A percentile compares a stretch with the other conserved stretches of the same genome.
phyloP scores from a whole-genome alignment of 1,284 basidiomycete species.

The Peniophora sp. region DNA sequence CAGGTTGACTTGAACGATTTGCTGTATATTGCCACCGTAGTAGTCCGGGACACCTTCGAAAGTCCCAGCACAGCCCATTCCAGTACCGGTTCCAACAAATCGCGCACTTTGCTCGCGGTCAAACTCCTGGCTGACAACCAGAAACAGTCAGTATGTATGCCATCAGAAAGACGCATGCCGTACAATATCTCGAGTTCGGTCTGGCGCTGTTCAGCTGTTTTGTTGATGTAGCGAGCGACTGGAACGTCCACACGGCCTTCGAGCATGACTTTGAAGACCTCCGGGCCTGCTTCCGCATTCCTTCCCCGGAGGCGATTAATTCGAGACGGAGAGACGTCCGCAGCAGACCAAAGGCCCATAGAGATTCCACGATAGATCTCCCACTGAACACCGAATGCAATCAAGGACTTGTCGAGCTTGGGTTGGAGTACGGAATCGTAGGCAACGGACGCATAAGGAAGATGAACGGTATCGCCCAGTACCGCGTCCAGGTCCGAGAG shows the following conservation, averaged over 20 bases:
- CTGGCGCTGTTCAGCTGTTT: background rate
- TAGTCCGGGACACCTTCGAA: background rate
- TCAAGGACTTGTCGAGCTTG: background rate
- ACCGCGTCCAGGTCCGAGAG: too few species aligned
- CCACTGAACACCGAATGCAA: background rate
- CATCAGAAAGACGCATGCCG: background rate
- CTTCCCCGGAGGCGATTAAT: background rate
- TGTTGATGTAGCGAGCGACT: too few species aligned
- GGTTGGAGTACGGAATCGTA: background rate
- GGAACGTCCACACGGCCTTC: background rate
- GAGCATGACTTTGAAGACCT: background rate
- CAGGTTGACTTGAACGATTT: background rate
- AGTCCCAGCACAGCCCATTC: background rate
- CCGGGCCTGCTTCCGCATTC: background rate
- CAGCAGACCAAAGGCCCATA: background rate
- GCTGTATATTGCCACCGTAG: constrained; percentile 1
- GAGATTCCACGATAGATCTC: background rate
- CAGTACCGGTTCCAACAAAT: background rate
- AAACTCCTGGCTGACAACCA: background rate
- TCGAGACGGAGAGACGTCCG: background rate
- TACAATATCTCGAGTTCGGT: background rate
- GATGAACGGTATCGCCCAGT: too few species aligned
- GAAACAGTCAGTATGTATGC: background rate
- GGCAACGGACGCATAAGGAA: too few species aligned
- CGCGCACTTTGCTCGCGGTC: background rate